Evolutionary conservation across 2,329 filamentous ascomycete genomes (phyloP), one percentile per base, ranked within the genome.

Genomic region (Colletotrichum godetiae): DNA sequence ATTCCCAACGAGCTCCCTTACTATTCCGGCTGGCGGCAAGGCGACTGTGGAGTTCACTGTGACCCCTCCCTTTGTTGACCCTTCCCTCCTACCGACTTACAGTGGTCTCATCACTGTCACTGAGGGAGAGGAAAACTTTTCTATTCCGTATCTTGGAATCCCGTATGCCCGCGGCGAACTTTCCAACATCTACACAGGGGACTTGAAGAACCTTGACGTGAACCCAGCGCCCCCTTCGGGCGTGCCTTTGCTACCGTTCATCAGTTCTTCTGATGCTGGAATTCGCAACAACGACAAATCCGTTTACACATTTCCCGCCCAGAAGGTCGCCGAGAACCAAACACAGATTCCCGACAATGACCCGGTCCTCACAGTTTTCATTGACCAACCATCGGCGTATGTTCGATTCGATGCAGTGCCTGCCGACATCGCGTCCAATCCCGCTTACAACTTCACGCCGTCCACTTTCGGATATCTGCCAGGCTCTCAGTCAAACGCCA

Each of bases 281-380:
- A 22, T 57, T n/a, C 69, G 69, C 24, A 62, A 68, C 35, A 63
- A 37, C 29, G 69, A 68, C 6, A n/a, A 19, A n/a, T 57, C 55
- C 11, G 57, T 68, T 3, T 72, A 57, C 64, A 72, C 35, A 49
- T 72, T 72, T 58, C 69, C 69, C 5, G 69, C 69, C 46, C 63
- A 68, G 49, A 10, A 13, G 22, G 69, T 37, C 4, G 31, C 64
- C 6, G 64, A 57, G 19, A 37, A 56, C 0, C 29, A 72, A 22
- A 63, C 63, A 4, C 57, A 22, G 7, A 27, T 35, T 13, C 5
- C 11, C 4, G 69, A 72, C 29, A 68, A 72, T 27, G 58, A 72
- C 27, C 49, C 69, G 13, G 19, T 61, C 22, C 56, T 72, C 27
- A 53, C 49, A 4, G 3, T 72, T 4, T 62, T 68, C 19, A 57